phyloP scores from a whole-genome alignment of 768 basidiomycete species.

The Kwoniella heveanensis region DNA sequence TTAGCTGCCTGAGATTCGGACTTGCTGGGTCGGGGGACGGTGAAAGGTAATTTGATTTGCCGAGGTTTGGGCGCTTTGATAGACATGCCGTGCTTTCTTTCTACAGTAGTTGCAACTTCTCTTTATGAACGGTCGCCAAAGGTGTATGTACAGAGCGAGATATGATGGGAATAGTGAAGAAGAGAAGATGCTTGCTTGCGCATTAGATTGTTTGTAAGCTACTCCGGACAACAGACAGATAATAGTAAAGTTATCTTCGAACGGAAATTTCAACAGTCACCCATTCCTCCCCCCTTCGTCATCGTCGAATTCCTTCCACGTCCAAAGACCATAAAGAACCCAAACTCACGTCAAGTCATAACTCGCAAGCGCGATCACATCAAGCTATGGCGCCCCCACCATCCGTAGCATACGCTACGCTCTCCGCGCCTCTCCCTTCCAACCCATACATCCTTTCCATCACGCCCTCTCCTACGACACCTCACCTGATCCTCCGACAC shows the following conservation, averaged over 20 bases:
- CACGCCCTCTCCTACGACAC: conserved; percentile 38
- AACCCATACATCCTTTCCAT: conserved; percentile 52
- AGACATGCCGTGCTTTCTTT: conserved; percentile 12
- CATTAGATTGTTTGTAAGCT: too few species aligned
- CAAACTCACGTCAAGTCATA: too few species aligned
- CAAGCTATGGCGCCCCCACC: conserved; percentile 23
- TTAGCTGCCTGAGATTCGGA: conserved; percentile 11
- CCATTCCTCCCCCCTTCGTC: not conserved
- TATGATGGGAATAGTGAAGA: too few species aligned
- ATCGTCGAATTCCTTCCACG: not conserved
- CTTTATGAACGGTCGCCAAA: too few species aligned
- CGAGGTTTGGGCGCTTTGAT: conserved; percentile 42
- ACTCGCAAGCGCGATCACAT: too few species aligned
- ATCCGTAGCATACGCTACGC: conserved; percentile 35
- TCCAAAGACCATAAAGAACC: not conserved
- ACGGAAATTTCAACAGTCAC: conserved; percentile 1
- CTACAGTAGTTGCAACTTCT: too few species aligned
- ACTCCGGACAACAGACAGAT: too few species aligned
- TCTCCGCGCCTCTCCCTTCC: conserved; percentile 30
- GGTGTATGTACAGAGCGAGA: too few species aligned
- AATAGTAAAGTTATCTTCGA: too few species aligned
- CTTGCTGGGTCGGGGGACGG: conserved; percentile 38
- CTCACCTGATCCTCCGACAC: conserved; percentile 52
- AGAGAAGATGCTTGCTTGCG: too few species aligned
- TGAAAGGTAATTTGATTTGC: conserved; percentile 47